These are phyloP conservation scores for Termitomyces sp. DNA, from an alignment of 768 basidiomycete species.

Conservation along the genomic window DNA sequence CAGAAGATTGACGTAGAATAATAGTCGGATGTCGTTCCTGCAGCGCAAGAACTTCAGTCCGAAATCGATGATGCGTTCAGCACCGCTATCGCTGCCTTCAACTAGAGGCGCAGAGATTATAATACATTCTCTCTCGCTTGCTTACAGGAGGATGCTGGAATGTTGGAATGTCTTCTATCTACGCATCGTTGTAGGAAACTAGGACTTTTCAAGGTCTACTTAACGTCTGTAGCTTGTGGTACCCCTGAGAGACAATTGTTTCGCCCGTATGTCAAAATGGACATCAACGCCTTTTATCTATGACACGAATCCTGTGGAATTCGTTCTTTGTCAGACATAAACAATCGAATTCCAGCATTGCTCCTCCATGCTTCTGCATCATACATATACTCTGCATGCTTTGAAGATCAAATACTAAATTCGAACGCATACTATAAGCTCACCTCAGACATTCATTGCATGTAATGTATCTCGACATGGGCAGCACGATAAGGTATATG, in stretches of 20 bases:
- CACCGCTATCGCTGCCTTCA: constrained; percentile 16
- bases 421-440: too few species aligned
- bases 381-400: too few species aligned
- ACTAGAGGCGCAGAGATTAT: not conserved
- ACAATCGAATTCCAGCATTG: not conserved
- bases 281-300: not conserved
- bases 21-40: constrained; percentile 15
- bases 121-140: not conserved
- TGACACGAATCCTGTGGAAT: not conserved
- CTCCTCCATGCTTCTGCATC: not conserved
- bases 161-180: not conserved
- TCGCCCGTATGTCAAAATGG: too few species aligned
- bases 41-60: constrained; percentile 9
- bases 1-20: not conserved
- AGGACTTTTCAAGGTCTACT: not conserved
- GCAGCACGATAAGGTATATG: too few species aligned
- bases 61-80: constrained; percentile 15
- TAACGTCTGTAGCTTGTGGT: not conserved
- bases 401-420: too few species aligned
- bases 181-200: not conserved
- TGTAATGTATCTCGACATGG: too few species aligned
- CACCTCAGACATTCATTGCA: too few species aligned
- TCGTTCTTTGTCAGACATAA: not conserved
- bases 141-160: not conserved
- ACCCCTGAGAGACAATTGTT: not conserved